These are phyloP conservation scores for Symbiodinium pilosum DNA, from an alignment of 73 alveolate genomes.

Conservation along the genomic window DNA sequence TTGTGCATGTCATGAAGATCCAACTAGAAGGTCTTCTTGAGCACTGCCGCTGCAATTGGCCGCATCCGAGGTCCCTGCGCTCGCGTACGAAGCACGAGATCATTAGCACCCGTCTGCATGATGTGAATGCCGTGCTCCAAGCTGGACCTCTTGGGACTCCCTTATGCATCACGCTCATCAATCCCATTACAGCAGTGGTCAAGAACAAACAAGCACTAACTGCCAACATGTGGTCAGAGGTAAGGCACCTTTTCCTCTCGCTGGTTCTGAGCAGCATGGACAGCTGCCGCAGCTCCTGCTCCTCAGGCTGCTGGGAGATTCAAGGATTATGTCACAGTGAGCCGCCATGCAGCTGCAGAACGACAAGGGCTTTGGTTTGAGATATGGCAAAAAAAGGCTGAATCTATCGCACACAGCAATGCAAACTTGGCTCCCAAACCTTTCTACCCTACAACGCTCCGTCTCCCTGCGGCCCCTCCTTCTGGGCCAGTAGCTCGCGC, in stretches of 20 bases:
- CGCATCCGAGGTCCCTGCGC: neutral
- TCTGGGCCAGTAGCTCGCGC: slow-evolving; percentile 28
- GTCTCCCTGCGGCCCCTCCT: too few species aligned
- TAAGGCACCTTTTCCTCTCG: neutral
- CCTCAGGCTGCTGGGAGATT: slow-evolving; percentile 3
- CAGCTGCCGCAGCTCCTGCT: neutral
- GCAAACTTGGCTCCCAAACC: neutral
- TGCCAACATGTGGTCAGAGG: neutral
- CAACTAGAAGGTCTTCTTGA: too few species aligned
- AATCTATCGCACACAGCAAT: neutral
- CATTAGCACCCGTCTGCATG: neutral
- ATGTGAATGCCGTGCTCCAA: neutral
- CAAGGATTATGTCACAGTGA: too few species aligned
- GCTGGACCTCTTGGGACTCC: neutral
- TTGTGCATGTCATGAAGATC: too few species aligned
- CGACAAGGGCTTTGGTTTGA: too few species aligned
- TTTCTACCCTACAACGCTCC: too few species aligned
- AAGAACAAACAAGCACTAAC: neutral
- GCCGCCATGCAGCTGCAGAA: too few species aligned
- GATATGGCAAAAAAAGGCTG: neutral
- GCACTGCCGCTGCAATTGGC: too few species aligned
- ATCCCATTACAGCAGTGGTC: too few species aligned
- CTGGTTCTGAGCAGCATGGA: neutral
- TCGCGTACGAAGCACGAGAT: neutral
- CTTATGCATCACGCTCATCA: too few species aligned